phyloP scores from a whole-genome alignment of 805 yeast genomes.

The Suhomyces vadensis region DNA sequence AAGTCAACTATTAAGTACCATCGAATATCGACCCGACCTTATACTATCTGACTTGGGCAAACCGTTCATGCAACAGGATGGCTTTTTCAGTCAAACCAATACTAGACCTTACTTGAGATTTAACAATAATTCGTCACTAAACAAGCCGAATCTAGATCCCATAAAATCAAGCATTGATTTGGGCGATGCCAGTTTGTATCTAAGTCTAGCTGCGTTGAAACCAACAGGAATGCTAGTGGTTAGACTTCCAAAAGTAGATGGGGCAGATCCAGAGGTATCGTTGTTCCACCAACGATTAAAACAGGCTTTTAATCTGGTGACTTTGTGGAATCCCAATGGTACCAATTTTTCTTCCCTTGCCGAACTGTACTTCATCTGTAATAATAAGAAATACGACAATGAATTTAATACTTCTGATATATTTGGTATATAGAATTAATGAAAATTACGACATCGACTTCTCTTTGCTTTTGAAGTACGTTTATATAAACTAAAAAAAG shows the following conservation, averaged over 20 bases:
- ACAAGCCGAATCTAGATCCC: slow-evolving; percentile 25
- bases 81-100: slow-evolving; percentile 39
- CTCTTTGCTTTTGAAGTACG: too few species aligned
- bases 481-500: too few species aligned
- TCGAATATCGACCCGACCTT: slow-evolving; percentile 36
- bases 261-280: slow-evolving; percentile 30
- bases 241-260: slow-evolving; percentile 27
- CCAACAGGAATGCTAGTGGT: slow-evolving; percentile 34
- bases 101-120: slow-evolving; percentile 36
- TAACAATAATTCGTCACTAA: slow-evolving; percentile 26
- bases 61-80: slow-evolving; percentile 37
- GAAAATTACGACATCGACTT: too few species aligned
- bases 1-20: not conserved
- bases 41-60: slow-evolving; percentile 36
- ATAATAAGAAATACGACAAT: slow-evolving; percentile 21
- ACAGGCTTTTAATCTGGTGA: slow-evolving; percentile 29
- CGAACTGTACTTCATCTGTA: slow-evolving; percentile 32
- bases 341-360: slow-evolving; percentile 6
- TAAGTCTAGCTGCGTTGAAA: slow-evolving; percentile 29
- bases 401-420: slow-evolving; percentile 8
- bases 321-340: slow-evolving; percentile 17
- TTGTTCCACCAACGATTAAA: slow-evolving; percentile 24
- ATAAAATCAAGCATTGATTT: slow-evolving; percentile 35
- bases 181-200: slow-evolving; percentile 40
- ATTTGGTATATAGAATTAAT: not conserved